phyloP scores from a whole-genome alignment of 306 rosid genomes.

The Citrullus colocynthis region DNA sequence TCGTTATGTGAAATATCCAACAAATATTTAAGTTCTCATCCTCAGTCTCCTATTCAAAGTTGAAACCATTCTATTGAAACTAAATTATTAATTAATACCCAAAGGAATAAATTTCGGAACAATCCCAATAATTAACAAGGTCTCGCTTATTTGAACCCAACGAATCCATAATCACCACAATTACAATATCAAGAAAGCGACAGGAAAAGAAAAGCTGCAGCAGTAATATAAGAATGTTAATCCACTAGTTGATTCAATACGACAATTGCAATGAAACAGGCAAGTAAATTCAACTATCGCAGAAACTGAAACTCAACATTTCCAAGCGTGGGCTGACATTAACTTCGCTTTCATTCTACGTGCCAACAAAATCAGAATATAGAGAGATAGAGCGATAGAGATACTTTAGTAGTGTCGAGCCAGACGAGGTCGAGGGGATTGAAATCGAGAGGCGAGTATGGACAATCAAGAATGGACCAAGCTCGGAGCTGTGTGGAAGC shows the following conservation, averaged over 20 bases:
- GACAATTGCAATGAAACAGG: neutral
- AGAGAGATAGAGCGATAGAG: neutral
- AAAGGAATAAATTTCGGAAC: neutral
- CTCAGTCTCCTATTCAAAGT: neutral
- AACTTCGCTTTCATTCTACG: neutral
- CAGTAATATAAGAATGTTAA: neutral
- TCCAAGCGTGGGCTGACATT: neutral
- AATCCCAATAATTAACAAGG: neutral
- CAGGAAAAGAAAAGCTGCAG: neutral
- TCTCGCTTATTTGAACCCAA: neutral
- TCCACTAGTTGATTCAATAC: neutral
- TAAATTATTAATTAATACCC: neutral
- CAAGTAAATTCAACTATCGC: neutral
- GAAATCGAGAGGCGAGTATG: conserved; percentile 93
- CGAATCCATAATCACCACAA: neutral
- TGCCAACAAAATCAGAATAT: neutral
- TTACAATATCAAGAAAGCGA: neutral
- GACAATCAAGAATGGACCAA: conserved; percentile 96
- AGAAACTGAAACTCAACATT: neutral
- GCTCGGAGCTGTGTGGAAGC: conserved; percentile 99
- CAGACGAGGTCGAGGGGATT: conserved; percentile 99
- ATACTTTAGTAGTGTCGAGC: conserved; percentile 90
- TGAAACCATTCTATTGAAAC: neutral
- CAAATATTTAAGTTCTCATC: neutral
- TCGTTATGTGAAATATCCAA: neutral